These are phyloP conservation scores for Apium graveolens DNA, from an alignment of 129 eudicot species.

Conservation along the genomic window DNA sequence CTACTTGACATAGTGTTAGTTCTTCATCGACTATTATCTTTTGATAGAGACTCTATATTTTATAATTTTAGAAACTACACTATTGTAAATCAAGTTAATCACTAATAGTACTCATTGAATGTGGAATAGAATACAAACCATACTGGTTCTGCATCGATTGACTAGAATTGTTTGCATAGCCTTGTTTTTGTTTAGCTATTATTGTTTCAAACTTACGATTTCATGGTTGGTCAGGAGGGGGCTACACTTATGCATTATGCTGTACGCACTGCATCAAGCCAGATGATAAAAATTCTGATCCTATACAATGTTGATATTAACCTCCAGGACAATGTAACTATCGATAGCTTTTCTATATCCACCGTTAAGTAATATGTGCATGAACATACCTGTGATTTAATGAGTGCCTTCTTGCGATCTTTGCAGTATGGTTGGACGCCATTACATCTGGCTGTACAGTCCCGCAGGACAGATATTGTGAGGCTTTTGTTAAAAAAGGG, in stretches of 20 bases:
- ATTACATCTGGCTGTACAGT: slow-evolving; percentile 87
- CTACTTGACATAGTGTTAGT: neutral
- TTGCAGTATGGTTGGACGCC: slow-evolving; percentile 95
- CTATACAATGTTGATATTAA: slow-evolving; percentile 87
- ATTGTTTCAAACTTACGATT: neutral
- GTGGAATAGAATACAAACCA: neutral
- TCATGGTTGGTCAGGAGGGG: slow-evolving; percentile 53
- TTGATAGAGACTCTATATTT: neutral
- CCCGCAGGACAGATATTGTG: slow-evolving; percentile 86
- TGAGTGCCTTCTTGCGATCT: slow-evolving; percentile 7
- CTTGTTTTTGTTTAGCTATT: neutral
- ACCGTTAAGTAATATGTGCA: neutral
- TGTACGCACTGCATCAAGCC: slow-evolving; percentile 67
- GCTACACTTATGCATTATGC: slow-evolving; percentile 98
- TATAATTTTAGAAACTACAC: neutral
- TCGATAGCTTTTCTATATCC: neutral
- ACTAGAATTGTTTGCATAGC: neutral
- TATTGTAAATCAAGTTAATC: neutral
- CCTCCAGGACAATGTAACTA: slow-evolving; percentile 71
- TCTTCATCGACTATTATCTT: neutral
- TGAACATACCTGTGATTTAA: slow-evolving; percentile 1
- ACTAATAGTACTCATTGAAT: neutral
- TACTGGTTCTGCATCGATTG: neutral
- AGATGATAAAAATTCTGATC: slow-evolving; percentile 73
- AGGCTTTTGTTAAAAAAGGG: slow-evolving; percentile 80